phyloP scores from a whole-genome alignment of 2,329 filamentous ascomycete genomes.

The Venturia oleaginea region DNA sequence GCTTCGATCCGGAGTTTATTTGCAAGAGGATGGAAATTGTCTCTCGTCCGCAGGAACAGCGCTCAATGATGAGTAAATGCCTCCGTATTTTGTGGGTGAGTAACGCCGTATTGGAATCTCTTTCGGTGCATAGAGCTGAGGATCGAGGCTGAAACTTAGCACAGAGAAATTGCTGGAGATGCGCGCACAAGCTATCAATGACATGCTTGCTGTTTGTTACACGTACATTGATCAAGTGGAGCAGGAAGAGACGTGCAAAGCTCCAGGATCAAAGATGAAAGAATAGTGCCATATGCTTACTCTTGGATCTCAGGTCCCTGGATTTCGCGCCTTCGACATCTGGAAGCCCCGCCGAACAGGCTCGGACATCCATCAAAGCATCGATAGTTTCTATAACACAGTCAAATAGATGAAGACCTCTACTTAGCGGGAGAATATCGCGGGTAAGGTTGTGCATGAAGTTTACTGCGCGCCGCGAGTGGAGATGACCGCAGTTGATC shows the following conservation, averaged over 20 bases:
- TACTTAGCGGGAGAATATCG: not conserved
- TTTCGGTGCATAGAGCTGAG: no score
- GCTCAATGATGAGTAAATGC: not conserved
- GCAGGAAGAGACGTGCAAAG: not conserved
- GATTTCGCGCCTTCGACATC: not conserved
- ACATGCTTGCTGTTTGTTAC: not conserved
- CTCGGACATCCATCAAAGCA: not conserved
- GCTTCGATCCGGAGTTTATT: not conserved
- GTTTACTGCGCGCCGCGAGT: no score
- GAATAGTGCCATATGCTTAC: not conserved
- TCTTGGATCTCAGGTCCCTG: not conserved
- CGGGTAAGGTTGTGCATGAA: not conserved
- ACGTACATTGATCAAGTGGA: not conserved
- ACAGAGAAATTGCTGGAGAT: not conserved
- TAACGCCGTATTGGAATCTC: not conserved
- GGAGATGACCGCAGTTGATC: no score
- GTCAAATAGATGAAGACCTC: not conserved
- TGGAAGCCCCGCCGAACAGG: not conserved
- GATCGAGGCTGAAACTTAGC: not conserved
- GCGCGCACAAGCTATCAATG: not conserved
- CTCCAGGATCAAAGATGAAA: not conserved
- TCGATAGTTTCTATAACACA: not conserved
- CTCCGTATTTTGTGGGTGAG: not conserved
- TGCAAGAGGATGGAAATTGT: not conserved
- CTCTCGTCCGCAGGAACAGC: not conserved